Conservation (phyloP, 148 eudicot species). For the Drosera capensis region DNA sequence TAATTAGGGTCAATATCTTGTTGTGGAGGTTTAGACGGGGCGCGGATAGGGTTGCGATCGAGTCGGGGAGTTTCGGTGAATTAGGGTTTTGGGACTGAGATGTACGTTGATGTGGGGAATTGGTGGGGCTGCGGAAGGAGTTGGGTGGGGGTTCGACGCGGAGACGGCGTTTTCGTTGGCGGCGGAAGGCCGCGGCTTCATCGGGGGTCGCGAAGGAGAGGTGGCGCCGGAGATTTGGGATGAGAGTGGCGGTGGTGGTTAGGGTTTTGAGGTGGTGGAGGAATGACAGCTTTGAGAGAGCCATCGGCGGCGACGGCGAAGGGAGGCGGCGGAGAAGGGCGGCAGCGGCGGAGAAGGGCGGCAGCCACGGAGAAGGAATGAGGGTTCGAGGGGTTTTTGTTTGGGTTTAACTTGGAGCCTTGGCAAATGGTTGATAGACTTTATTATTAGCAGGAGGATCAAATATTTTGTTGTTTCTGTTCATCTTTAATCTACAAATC, state of each 20-base stretch:
- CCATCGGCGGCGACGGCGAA: too few relatives aligned
- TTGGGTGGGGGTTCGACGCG: background rate
- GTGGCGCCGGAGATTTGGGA: background rate
- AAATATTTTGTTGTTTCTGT: too few relatives aligned
- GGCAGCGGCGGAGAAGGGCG: too few relatives aligned
- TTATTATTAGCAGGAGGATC: too few relatives aligned
- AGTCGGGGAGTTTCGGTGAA: background rate
- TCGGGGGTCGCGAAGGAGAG: background rate
- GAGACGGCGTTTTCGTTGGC: background rate
- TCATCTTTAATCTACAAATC: too few relatives aligned
- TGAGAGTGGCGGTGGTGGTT: background rate
- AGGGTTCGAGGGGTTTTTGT: too few relatives aligned
- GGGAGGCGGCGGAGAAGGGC: too few relatives aligned
- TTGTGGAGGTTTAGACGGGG: background rate
- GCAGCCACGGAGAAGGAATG: too few relatives aligned
- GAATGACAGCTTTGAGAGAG: background rate
- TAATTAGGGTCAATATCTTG: background rate
- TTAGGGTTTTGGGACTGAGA: background rate
- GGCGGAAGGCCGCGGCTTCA: background rate
- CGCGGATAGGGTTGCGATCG: background rate
- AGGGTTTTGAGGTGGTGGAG: background rate
- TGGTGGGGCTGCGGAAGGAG: background rate
- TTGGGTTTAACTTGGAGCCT: too few relatives aligned
- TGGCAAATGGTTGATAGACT: too few relatives aligned
- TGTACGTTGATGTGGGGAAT: background rate